These are phyloP conservation scores for Leishmania tarentolae DNA, from an alignment of 208 protist genomes.

Conservation along the genomic window DNA sequence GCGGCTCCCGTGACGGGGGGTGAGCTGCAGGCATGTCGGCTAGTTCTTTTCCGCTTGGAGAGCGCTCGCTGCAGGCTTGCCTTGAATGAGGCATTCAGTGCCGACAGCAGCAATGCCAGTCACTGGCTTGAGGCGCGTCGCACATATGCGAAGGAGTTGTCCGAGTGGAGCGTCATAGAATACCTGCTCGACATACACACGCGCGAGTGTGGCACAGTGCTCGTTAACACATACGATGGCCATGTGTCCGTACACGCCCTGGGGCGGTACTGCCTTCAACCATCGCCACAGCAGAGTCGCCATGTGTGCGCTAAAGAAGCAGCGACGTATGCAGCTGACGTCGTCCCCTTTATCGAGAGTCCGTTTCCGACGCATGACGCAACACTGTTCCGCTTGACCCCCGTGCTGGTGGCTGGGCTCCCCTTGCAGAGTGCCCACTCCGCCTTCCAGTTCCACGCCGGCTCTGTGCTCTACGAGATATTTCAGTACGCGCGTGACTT, in stretches of 20 bases:
- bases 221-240: conserved; percentile 70
- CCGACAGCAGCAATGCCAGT: conserved; percentile 44
- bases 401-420: conserved; percentile 49
- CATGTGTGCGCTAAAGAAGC: neutral
- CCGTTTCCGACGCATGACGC: conserved; percentile 78
- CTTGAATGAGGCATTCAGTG: conserved; percentile 50
- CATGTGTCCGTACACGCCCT: conserved; percentile 75
- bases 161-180: conserved; percentile 82
- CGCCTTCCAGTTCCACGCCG: conserved; percentile 57
- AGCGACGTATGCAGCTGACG: neutral
- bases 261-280: conserved; percentile 65
- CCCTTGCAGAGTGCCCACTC: conserved; percentile 60
- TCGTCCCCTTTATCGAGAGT: conserved; percentile 19
- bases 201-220: conserved; percentile 61
- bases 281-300: conserved; percentile 9
- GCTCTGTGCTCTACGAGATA: conserved; percentile 52
- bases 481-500: conserved; percentile 73
- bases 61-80: conserved; percentile 42
- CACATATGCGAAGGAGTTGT: conserved; percentile 67
- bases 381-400: conserved; percentile 72
- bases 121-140: conserved; percentile 64
- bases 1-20: conserved; percentile 11
- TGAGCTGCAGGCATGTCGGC: conserved; percentile 27
- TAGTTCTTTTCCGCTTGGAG: conserved; percentile 51
- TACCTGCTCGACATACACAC: conserved; percentile 73